phyloP scores from a whole-genome alignment of 2,329 filamentous ascomycete genomes.

The Aspergillus sp. region DNA sequence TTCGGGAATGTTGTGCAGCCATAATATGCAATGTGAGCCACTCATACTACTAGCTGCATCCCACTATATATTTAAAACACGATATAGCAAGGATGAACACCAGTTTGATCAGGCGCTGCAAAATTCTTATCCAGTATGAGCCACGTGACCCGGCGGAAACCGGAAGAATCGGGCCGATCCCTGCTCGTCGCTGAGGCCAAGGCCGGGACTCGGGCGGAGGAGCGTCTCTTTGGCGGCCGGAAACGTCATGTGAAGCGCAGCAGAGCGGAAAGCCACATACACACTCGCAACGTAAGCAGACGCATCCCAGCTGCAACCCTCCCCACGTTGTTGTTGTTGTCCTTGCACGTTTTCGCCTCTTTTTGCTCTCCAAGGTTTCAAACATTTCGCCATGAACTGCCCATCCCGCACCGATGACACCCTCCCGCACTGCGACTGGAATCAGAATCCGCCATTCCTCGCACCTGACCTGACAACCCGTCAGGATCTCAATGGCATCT shows the following conservation, averaged over 20 bases:
- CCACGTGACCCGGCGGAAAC: not conserved
- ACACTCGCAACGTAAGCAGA: not conserved
- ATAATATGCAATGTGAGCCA: no score
- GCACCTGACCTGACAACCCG: constrained; percentile 57
- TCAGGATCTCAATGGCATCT: constrained; percentile 61
- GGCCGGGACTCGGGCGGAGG: constrained; percentile 9
- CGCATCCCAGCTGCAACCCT: not conserved
- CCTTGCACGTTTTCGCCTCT: not conserved
- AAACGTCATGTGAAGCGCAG: not conserved
- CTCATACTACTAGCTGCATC: no score
- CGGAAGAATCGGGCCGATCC: constrained; percentile 2
- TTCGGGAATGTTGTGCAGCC: no score
- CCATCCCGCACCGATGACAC: constrained; percentile 58
- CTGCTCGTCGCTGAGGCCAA: not conserved
- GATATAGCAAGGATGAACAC: no score
- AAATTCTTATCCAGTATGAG: not conserved
- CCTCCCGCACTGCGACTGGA: constrained; percentile 56
- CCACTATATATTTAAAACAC: no score
- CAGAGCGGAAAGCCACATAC: not conserved
- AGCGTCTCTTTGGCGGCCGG: not conserved
- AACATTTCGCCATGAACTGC: constrained; percentile 53
- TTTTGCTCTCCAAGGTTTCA: not conserved
- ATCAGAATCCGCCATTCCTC: constrained; percentile 58
- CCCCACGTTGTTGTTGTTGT: not conserved
- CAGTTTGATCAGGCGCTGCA: no score